Evolutionary conservation across 495 filamentous ascomycete species (phyloP).

Genomic region (Choiromyces venosus): DNA sequence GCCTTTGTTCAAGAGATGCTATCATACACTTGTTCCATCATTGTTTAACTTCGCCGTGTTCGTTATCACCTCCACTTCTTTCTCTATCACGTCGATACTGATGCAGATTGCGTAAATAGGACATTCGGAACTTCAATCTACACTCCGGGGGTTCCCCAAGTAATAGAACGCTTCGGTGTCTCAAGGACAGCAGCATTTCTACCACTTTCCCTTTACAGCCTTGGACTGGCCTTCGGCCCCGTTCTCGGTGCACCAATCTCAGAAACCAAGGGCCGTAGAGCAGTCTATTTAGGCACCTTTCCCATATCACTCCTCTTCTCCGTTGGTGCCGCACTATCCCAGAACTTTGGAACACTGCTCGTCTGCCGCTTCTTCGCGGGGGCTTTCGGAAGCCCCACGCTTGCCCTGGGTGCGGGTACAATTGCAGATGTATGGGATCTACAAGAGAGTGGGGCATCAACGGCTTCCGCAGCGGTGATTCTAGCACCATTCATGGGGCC

Average conservation of each 20-base stretch:
- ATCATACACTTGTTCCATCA: slow-evolving; percentile 48
- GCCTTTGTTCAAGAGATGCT: slow-evolving; percentile 48
- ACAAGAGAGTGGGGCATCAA: slow-evolving; percentile 45
- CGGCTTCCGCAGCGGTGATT: slow-evolving; percentile 50
- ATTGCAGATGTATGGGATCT: slow-evolving; percentile 51
- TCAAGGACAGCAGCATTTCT: slow-evolving; percentile 52
- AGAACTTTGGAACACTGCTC: slow-evolving; percentile 53
- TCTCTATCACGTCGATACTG: background rate
- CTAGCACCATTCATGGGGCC: slow-evolving; percentile 57
- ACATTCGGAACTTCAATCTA: slow-evolving; percentile 54
- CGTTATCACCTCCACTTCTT: slow-evolving; percentile 10
- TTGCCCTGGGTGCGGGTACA: slow-evolving; percentile 55
- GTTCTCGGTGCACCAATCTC: slow-evolving; percentile 57
- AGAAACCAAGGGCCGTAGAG: slow-evolving; percentile 52
- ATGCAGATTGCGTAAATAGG: slow-evolving; percentile 38
- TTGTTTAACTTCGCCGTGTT: slow-evolving; percentile 48
- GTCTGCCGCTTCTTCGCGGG: slow-evolving; percentile 61
- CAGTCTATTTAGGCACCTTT: slow-evolving; percentile 50
- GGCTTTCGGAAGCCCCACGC: slow-evolving; percentile 50
- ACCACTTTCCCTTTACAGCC: slow-evolving; percentile 53
- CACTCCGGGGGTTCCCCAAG: slow-evolving; percentile 46
- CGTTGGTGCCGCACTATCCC: slow-evolving; percentile 55
- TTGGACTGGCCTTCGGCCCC: slow-evolving; percentile 57
- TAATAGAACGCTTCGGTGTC: slow-evolving; percentile 49
- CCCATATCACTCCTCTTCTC: slow-evolving; percentile 59